Conservation (phyloP, 2,329 filamentous ascomycete species). For the Amauroascus verrucosus region DNA sequence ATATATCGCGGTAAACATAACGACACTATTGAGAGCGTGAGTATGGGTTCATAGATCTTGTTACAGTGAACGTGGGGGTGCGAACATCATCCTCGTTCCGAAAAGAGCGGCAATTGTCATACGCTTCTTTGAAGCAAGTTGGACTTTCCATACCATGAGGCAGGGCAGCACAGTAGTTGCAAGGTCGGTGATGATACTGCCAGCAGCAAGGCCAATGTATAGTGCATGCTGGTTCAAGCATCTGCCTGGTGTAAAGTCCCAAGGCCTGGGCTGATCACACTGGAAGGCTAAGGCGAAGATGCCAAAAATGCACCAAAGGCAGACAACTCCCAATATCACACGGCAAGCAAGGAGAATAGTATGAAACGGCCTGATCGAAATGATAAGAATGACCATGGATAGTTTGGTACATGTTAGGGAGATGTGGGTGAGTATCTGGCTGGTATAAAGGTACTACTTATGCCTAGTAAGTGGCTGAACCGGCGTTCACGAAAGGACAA, state of each 20-base stretch:
- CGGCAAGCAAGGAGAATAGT: slow-evolving; percentile 18
- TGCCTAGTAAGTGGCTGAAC: slow-evolving; percentile 4
- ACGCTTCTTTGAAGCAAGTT: slow-evolving; percentile 15
- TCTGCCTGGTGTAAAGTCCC: slow-evolving; percentile 16
- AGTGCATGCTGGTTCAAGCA: slow-evolving; percentile 20
- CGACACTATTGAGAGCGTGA: slow-evolving; percentile 16
- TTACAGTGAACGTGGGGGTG: background rate
- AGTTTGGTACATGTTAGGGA: slow-evolving; percentile 19
- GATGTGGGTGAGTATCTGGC: slow-evolving; percentile 19
- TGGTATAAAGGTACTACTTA: slow-evolving; percentile 18
- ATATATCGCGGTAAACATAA: slow-evolving; percentile 17
- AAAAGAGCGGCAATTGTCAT: slow-evolving; percentile 20
- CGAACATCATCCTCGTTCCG: slow-evolving; percentile 19
- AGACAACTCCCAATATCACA: slow-evolving; percentile 14
- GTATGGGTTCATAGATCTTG: background rate
- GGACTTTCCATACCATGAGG: slow-evolving; percentile 20
- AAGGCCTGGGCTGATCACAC: slow-evolving; percentile 18
- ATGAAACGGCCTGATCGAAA: slow-evolving; percentile 20
- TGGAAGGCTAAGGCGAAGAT: slow-evolving; percentile 19
- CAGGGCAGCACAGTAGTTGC: slow-evolving; percentile 18
- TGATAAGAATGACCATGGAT: slow-evolving; percentile 20
- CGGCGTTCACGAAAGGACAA: background rate
- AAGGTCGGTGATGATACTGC: slow-evolving; percentile 20
- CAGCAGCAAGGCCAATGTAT: slow-evolving; percentile 16
- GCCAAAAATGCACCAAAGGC: slow-evolving; percentile 17